Evolutionary conservation across 164 flowering plant genomes (phyloP), one percentile per base, ranked within the genome.

Genomic region (Chimonanthus praecox): DNA sequence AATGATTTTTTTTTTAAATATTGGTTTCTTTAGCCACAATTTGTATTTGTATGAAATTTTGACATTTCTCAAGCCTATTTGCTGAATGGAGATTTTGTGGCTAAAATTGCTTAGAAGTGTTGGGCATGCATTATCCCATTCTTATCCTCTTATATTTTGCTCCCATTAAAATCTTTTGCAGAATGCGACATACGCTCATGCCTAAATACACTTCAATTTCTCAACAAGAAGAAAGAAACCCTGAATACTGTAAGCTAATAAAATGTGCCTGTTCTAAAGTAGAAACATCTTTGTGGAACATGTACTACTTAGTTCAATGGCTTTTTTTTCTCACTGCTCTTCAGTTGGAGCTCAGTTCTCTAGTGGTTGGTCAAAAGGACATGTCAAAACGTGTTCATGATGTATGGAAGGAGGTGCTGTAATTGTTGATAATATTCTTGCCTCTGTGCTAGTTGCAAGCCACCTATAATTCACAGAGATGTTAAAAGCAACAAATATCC

Each of bases 111-210:
- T 33, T 33, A 33, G 33, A 33, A 33, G 33, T 33, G 33, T 33
- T 33, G 33, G 33, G 33, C 33, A 33, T 33, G 33, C 33, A 33
- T 33, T 33, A 33, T 33, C 33, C 33, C 33, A 33, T 33, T 33
- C 33, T 33, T 33, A 33, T 33, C 33, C 33, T 33, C 33, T 33
- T 33, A 33, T 33, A 33, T 68, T 33, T 69, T 48, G 21, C 51
- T 62, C 71, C 49, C 45, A 58, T 69, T 61, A 15, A 20, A 4
- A 7, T 46, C 54, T 16, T 81, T 77, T 71, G 64, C 88, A 96
- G 99, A 92, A 81, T 92, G 99, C 80, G 99, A 96, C 72, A 88
- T 96, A 69, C 91, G 99, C 13, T 87, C 97, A 13, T 96, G 99
- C 82, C 85, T 96, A 81, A 96, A 96, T 79, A 94, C 99, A 33